Evolutionary conservation across 2,329 filamentous ascomycete genomes (phyloP).

Genomic region (Paramyrothecium roridum): DNA sequence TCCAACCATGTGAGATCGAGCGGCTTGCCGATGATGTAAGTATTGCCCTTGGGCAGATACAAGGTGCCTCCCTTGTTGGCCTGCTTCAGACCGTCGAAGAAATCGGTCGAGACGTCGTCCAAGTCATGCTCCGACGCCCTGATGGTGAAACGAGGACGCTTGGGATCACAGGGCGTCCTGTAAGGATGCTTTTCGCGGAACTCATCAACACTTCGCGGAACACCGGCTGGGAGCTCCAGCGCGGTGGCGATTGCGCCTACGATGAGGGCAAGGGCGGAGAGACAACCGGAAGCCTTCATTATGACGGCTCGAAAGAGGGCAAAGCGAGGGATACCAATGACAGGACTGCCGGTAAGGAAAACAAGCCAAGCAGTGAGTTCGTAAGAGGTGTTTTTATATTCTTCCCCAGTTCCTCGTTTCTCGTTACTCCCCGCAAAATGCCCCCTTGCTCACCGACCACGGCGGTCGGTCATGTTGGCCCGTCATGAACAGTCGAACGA

Average conservation of each 20-base stretch:
- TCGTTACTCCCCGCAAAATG: too few relatives aligned
- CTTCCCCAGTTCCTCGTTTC: too few relatives aligned
- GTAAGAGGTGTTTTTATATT: too few relatives aligned
- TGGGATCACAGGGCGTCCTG: slow-evolving; percentile 5
- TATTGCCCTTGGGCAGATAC: slow-evolving; percentile 15
- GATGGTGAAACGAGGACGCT: slow-evolving; percentile 14
- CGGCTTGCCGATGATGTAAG: slow-evolving; percentile 18
- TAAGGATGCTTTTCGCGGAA: slow-evolving; percentile 18
- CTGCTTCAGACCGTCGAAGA: slow-evolving; percentile 15
- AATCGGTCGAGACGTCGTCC: slow-evolving; percentile 16
- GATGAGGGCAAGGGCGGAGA: slow-evolving; percentile 13
- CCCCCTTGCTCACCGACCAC: too few relatives aligned
- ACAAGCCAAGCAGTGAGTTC: neutral
- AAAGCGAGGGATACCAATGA: neutral
- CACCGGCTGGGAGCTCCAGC: slow-evolving; percentile 17
- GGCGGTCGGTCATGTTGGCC: too few relatives aligned
- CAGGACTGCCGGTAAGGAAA: neutral
- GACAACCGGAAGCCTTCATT: slow-evolving; percentile 17
- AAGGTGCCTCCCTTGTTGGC: slow-evolving; percentile 17
- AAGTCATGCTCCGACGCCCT: slow-evolving; percentile 12
- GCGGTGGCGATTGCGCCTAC: slow-evolving; percentile 11
- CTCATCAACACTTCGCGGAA: slow-evolving; percentile 18
- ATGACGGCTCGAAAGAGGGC: neutral
- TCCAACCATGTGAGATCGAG: slow-evolving; percentile 16
- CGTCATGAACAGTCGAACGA: too few relatives aligned